Conservation (phyloP, 164 flowering plant species). For the Stephania yunnanensis region DNA sequence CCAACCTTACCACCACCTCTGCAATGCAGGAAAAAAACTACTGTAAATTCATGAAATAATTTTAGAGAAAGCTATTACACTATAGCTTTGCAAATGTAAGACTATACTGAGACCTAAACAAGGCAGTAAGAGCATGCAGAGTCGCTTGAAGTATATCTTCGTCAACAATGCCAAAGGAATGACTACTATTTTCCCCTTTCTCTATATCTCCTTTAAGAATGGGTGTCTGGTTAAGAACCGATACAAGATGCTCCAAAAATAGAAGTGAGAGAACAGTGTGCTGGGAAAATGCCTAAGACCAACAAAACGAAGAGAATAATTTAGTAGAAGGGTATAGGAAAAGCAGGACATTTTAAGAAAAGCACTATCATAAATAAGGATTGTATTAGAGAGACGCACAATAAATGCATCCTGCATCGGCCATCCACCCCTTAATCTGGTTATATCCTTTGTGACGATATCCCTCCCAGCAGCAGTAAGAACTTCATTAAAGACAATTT, state of each 20-base stretch:
- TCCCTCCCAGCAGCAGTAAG: slow-evolving; percentile 82
- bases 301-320: not conserved
- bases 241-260: slow-evolving; percentile 74
- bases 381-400: slow-evolving; percentile 44
- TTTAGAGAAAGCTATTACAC: not conserved
- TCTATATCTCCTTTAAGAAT: slow-evolving; percentile 35
- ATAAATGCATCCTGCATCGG: slow-evolving; percentile 92
- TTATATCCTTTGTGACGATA: slow-evolving; percentile 79
- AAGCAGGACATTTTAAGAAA: not conserved
- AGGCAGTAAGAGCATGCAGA: slow-evolving; percentile 76
- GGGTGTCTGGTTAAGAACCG: slow-evolving; percentile 50
- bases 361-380: not conserved
- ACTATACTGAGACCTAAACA: slow-evolving; percentile 55
- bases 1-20: slow-evolving; percentile 98
- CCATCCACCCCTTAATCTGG: slow-evolving; percentile 97
- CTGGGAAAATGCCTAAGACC: slow-evolving; percentile 79
- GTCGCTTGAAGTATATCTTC: slow-evolving; percentile 68
- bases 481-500: slow-evolving; percentile 77
- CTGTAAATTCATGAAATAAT: not conserved
- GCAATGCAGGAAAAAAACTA: slow-evolving; percentile 16
- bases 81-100: not conserved
- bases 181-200: slow-evolving; percentile 42
- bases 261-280: slow-evolving; percentile 63
- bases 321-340: not conserved
- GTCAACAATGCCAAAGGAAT: slow-evolving; percentile 32